phyloP scores from a whole-genome alignment of 1,284 basidiomycete species.

The Ustilago vetiveriae region DNA sequence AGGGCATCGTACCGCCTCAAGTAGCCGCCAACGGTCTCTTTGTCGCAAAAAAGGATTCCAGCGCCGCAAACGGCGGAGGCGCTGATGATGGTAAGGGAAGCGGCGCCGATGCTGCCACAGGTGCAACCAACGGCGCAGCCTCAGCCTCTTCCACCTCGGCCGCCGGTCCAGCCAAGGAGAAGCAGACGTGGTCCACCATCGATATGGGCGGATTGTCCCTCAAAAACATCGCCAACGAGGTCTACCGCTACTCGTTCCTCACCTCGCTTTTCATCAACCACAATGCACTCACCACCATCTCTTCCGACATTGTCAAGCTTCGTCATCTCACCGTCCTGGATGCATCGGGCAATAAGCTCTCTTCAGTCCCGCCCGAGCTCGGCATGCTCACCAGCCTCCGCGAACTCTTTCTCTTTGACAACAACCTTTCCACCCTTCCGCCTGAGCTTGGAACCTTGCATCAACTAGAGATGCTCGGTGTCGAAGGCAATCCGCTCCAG shows the following conservation, averaged over 20 bases:
- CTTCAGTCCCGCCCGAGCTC: slow-evolving; percentile 82
- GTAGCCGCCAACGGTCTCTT: slow-evolving; percentile 68
- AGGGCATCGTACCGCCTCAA: slow-evolving; percentile 63
- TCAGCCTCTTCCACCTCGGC: slow-evolving; percentile 4
- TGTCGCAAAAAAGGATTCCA: slow-evolving; percentile 55
- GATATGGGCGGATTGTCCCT: slow-evolving; percentile 96
- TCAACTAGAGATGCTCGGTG: slow-evolving; percentile 89
- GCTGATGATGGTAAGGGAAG: slow-evolving; percentile 32
- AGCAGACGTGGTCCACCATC: slow-evolving; percentile 79
- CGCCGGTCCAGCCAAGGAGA: slow-evolving; percentile 20
- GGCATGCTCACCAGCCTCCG: slow-evolving; percentile 90
- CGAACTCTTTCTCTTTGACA: slow-evolving; percentile 95
- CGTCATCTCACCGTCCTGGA: slow-evolving; percentile 90
- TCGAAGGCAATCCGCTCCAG: slow-evolving; percentile 95
- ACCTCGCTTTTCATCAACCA: slow-evolving; percentile 97
- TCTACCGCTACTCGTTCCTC: slow-evolving; percentile 91
- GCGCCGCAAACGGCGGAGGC: slow-evolving; percentile 38
- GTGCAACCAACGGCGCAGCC: slow-evolving; percentile 20
- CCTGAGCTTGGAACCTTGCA: slow-evolving; percentile 88
- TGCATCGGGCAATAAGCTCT: slow-evolving; percentile 87
- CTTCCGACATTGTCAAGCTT: slow-evolving; percentile 84
- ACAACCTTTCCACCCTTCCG: slow-evolving; percentile 84
- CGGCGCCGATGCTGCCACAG: slow-evolving; percentile 16
- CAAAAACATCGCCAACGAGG: slow-evolving; percentile 84
- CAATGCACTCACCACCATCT: slow-evolving; percentile 83